These are phyloP conservation scores for Ascochyta pisi DNA, from an alignment of 2,329 filamentous ascomycete species.

Conservation along the genomic window DNA sequence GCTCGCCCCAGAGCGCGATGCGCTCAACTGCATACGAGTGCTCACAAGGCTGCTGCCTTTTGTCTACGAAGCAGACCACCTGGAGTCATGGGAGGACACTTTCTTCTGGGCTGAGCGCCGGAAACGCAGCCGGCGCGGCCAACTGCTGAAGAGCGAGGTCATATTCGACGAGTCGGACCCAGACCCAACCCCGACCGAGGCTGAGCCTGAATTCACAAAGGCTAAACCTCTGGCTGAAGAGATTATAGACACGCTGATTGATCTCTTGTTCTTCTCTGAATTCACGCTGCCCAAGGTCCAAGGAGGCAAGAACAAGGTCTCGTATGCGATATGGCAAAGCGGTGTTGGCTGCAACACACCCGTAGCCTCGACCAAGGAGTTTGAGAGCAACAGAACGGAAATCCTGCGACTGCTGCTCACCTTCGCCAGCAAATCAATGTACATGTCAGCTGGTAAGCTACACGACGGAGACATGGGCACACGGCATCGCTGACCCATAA, in stretches of 20 bases:
- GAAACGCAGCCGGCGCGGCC: constrained; percentile 60
- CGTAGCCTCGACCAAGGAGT: constrained; percentile 86
- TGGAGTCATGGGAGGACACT: constrained; percentile 84
- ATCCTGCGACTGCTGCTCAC: constrained; percentile 85
- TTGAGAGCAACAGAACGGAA: constrained; percentile 91
- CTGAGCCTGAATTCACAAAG: constrained; percentile 74
- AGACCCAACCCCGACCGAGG: constrained; percentile 54
- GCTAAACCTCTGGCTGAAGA: constrained; percentile 90
- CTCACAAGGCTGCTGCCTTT: constrained; percentile 89
- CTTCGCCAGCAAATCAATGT: constrained; percentile 90
- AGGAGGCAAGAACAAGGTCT: constrained; percentile 78
- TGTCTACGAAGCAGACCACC: constrained; percentile 84
- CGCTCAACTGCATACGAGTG: constrained; percentile 93
- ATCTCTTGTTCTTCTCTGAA: constrained; percentile 89
- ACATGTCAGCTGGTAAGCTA: constrained; percentile 74
- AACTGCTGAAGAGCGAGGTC: constrained; percentile 68
- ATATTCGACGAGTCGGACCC: constrained; percentile 79
- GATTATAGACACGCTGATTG: constrained; percentile 85
- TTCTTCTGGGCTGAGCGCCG: constrained; percentile 88
- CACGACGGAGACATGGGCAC: background rate
- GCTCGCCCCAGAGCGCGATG: constrained; percentile 81
- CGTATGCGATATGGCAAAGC: constrained; percentile 96
- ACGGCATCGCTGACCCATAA: constrained; percentile 8
- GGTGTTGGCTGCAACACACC: constrained; percentile 94
- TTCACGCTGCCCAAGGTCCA: constrained; percentile 81